phyloP scores from a whole-genome alignment of 1,139 yeast genomes.

The Hyphopichia pseudoburtonii region DNA sequence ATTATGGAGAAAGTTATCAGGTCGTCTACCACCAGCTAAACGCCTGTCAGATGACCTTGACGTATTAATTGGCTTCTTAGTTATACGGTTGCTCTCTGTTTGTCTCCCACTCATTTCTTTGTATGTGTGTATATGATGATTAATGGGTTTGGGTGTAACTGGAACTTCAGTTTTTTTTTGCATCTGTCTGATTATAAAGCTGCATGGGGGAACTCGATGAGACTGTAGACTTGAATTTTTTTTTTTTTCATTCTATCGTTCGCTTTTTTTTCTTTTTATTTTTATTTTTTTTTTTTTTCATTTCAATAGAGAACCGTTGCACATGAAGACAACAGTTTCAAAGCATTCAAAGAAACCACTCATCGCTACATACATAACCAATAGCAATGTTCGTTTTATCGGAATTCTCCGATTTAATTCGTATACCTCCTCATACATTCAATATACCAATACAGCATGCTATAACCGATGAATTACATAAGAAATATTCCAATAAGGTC shows the following conservation, averaged over 20 bases:
- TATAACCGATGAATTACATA: conserved; percentile 75
- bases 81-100: neutral
- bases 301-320: too few species aligned
- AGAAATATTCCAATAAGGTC: conserved; percentile 81
- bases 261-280: neutral
- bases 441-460: conserved; percentile 69
- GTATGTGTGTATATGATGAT: neutral
- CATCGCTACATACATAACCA: conserved; percentile 1
- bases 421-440: conserved; percentile 86
- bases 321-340: too few species aligned
- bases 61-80: conserved; percentile 18
- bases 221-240: neutral
- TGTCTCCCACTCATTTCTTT: neutral
- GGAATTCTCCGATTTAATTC: conserved; percentile 74
- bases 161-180: neutral
- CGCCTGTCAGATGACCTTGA: conserved; percentile 53
- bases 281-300: conserved; percentile 1
- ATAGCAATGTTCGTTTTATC: conserved; percentile 76
- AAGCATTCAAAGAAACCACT: too few species aligned
- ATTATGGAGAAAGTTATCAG: conserved; percentile 42
- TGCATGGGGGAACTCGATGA: conserved; percentile 7
- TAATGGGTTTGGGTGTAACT: neutral
- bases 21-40: conserved; percentile 46
- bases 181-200: neutral
- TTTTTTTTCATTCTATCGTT: neutral